Base-by-base conservation (phyloP, 2,329 filamentous ascomycete genomes). In the Xylariaceae sp. region DNA sequence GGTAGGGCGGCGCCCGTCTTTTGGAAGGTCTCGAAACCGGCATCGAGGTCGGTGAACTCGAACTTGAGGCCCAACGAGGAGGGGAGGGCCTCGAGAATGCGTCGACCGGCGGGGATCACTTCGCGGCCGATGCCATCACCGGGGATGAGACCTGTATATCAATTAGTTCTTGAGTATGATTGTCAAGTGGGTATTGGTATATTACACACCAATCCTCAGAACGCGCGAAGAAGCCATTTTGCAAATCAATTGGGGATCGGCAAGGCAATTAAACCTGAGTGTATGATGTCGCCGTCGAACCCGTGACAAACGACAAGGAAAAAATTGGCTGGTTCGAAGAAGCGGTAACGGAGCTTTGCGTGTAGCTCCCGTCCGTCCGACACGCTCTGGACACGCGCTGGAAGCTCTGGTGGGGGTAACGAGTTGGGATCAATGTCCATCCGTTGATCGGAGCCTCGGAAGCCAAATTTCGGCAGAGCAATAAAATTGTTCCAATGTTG, bases 121-220 rank as follows among this genome's bases (percentile, higher is more conserved):
- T 99, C 94, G 68, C 89, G 89, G 73, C 94, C 94, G 74, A 99
- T 99, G 72, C 94, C 94, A 75, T 99, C 94, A 67, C 94, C 94
- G 63, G 94, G 89, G 68, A 99, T 97, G 64, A 97, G 88, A 70
- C 91, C 91, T 95, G 59, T 11, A 9, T 39, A 4, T 27, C 12
- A n/a, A n/a, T 45, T 51, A 14, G 49, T 40, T 38, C 11, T 7
- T 1, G 33, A 11, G 22, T n/a, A 11, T 40, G 14, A 41, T 12
- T 18, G 5, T n/a, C n/a, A 15, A 18, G 5, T 41, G 11, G 39
- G n/a, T 41, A 18, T 5, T 41, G 22, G 39, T 22, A 39, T 44
- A 9, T 11, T 46, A 67, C 73, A 69, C 68, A 86, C 84, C 85
- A 71, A 87, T 87, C 68, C 82, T 78, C 53, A 88, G 75, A 52